Conservation (phyloP, 2,329 filamentous ascomycete species). For the Fusarium mexicanum region DNA sequence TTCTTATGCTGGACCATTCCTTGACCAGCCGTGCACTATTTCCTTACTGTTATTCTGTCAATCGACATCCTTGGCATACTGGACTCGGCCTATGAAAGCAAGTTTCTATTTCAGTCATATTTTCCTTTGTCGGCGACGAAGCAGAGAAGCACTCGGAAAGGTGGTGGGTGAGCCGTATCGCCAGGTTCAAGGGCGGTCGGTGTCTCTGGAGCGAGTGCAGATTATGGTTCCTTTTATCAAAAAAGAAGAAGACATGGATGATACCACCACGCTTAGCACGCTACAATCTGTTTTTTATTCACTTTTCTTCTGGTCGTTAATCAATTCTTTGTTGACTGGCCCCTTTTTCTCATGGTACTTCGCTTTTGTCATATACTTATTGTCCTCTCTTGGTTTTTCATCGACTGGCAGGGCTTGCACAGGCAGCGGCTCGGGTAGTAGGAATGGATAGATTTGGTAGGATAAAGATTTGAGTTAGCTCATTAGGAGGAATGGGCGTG, state of each 20-base stretch:
- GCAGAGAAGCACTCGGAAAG: conserved; percentile 19
- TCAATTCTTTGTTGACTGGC: conserved; percentile 21
- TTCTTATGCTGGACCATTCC: conserved; percentile 29
- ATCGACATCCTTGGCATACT: conserved; percentile 30
- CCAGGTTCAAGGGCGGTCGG: not conserved
- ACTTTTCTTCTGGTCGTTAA: conserved; percentile 21
- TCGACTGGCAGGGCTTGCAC: conserved; percentile 26
- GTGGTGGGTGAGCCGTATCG: not conserved
- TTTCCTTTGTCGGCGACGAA: conserved; percentile 35
- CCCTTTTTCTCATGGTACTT: conserved; percentile 26
- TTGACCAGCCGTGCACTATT: conserved; percentile 33
- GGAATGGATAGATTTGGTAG: conserved; percentile 42
- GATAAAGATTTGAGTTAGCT: conserved; percentile 38
- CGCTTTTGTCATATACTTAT: conserved; percentile 33
- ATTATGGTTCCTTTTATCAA: conserved; percentile 44
- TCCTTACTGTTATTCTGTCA: conserved; percentile 26
- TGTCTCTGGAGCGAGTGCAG: conserved; percentile 29
- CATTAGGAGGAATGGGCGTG: conserved; percentile 4
- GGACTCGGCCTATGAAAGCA: conserved; percentile 35
- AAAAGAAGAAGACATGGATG: conserved; percentile 51
- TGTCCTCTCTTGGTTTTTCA: conserved; percentile 30
- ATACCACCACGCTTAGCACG: conserved; percentile 55
- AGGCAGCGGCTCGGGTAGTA: conserved; percentile 26
- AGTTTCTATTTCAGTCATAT: conserved; percentile 30
- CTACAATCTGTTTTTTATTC: conserved; percentile 43